Conservation (phyloP, 805 yeast species). For the Candida odintsovae region DNA sequence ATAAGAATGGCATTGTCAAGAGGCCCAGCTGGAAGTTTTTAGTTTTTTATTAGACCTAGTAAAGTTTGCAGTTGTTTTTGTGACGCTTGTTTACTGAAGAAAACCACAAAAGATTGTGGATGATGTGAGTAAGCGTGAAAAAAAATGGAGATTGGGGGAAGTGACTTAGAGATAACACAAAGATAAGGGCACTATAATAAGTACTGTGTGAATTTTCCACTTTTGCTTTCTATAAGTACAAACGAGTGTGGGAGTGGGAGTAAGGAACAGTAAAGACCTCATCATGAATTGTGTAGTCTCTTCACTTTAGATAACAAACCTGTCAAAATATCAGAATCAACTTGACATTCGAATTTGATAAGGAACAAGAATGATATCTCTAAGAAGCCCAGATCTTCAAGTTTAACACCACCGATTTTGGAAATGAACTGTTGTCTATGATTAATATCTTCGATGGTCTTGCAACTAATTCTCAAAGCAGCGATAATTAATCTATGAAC, state of each 20-base stretch:
- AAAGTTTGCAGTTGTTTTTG: neutral
- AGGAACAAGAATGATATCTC: constrained; percentile 47
- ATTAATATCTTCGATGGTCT: constrained; percentile 40
- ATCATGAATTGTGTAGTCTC: neutral
- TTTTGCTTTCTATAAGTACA: too few species aligned
- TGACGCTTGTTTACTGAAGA: neutral
- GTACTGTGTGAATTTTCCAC: neutral
- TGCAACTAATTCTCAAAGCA: constrained; percentile 40
- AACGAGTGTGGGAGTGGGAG: too few species aligned
- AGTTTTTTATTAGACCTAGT: neutral
- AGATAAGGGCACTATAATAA: neutral
- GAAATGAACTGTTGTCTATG: constrained; percentile 40
- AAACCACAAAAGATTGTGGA: too few species aligned
- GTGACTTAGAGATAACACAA: neutral
- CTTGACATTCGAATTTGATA: constrained; percentile 43
- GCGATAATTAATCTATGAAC: constrained; percentile 41
- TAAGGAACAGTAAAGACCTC: too few species aligned
- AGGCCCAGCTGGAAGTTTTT: neutral
- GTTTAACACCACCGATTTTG: constrained; percentile 39
- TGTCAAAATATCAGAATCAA: constrained; percentile 28
- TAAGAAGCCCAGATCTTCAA: constrained; percentile 38
- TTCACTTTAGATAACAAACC: constrained; percentile 1
- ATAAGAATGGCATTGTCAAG: neutral
- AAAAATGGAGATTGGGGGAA: too few species aligned
- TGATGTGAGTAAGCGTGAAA: too few species aligned